Base-by-base conservation (phyloP, 768 basidiomycete genomes). In the Calocybe gangraenosa region DNA sequence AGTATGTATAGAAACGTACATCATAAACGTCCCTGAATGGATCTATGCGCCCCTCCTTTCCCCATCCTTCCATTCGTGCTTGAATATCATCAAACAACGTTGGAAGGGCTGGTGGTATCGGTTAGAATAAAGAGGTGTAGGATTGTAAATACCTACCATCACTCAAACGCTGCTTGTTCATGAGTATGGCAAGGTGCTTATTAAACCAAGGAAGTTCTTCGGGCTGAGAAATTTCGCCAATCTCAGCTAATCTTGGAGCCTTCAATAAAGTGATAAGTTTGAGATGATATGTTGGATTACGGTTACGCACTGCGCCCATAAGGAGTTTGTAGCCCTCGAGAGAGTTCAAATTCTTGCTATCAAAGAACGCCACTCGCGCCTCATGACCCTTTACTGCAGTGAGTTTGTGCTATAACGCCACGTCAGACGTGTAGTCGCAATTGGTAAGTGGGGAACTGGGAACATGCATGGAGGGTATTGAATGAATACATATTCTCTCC, bases 401-500 rank as follows among this genome's bases (percentile, higher is more conserved):
- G 25, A 28, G 6, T 11, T 28, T 28, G 25, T 28, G 20, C 51
- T 49, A 37, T 59, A n/a, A n/a, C n/a, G n/a, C n/a, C n/a, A n/a
- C n/a, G n/a, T n/a, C n/a, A n/a, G n/a, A n/a, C n/a, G 46, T 46
- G 28, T 65, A 58, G 28, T 58, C 51, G 13, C 68, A 49, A 31
- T 44, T 52, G 39, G 57, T 61, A 9, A n/a, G n/a, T n/a, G n/a
- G n/a, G n/a, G n/a, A n/a, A n/a, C n/a, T n/a, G n/a, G n/a, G n/a
- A n/a, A 54, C 58, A 7, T 34, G 60, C 65, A 22, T 61, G 59
- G 6, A 67, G 50, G 8, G 65, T 52, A 7, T 57, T 57, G 48
- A 67, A 65, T n/a, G 55, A 52, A 23, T 65, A 65, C 19, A 59
- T 53, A 4, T 56, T 53, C 21, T 55, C 50, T 1, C 53, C 54